These are phyloP conservation scores for Glycine soja DNA, from an alignment of 306 rosid species.

Conservation along the genomic window DNA sequence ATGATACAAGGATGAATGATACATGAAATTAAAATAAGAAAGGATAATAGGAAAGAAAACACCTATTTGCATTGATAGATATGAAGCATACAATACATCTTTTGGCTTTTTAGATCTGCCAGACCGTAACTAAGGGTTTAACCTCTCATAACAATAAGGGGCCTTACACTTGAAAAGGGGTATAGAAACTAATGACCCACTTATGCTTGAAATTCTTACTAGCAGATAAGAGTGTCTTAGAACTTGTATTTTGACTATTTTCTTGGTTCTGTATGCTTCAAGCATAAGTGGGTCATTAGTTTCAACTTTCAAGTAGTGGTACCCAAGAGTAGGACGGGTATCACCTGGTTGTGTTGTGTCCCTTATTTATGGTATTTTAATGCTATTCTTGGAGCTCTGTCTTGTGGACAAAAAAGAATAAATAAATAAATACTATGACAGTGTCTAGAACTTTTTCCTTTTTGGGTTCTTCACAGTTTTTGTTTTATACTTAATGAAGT, in stretches of 20 bases:
- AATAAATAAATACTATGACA: neutral
- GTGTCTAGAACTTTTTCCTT: neutral
- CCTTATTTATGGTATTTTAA: constrained; percentile 16
- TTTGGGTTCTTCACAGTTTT: neutral
- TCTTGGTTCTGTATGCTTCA: constrained; percentile 16
- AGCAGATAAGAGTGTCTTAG: neutral
- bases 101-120: too few relatives aligned
- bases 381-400: constrained; percentile 9
- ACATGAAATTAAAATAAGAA: too few relatives aligned
- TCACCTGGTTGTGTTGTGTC: neutral
- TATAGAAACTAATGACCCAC: too few relatives aligned
- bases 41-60: too few relatives aligned
- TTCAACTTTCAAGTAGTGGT: neutral
- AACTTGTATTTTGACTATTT: constrained; percentile 7
- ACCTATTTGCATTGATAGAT: too few relatives aligned
- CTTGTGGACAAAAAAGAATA: neutral
- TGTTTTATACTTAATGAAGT: constrained; percentile 21
- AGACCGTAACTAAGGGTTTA: too few relatives aligned
- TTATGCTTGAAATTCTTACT: constrained; percentile 10
- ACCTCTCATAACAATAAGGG: too few relatives aligned
- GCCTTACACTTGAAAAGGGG: too few relatives aligned
- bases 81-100: too few relatives aligned
- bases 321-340: too few relatives aligned
- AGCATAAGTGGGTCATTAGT: neutral
- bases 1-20: too few relatives aligned